These are phyloP conservation scores for Heimioporus punctisporus DNA, from an alignment of 1,284 basidiomycete species.

Conservation along the genomic window DNA sequence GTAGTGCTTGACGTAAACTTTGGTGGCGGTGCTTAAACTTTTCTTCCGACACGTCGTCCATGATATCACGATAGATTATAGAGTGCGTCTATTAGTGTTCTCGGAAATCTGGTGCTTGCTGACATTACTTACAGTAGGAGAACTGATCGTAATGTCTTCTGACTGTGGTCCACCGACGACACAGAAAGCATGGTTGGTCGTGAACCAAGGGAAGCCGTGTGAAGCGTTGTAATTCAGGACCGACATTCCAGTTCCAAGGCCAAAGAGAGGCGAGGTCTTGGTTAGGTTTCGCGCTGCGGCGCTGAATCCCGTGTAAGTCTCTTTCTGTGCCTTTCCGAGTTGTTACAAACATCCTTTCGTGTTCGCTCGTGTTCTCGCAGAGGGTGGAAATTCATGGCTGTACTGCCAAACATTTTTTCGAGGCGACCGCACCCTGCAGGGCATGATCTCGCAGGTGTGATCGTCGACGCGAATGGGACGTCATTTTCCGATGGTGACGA, in stretches of 20 bases:
- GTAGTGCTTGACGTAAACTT: too few species aligned
- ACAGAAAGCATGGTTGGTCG: conserved; percentile 44
- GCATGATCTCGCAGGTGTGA: conserved; percentile 61
- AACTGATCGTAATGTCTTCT: too few species aligned
- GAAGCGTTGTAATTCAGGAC: conserved; percentile 46
- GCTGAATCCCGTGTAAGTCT: conserved; percentile 69
- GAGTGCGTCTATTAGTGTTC: too few species aligned
- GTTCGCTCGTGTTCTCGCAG: conserved; percentile 27
- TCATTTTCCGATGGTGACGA: conserved; percentile 56
- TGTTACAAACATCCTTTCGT: neutral
- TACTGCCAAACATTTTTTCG: conserved; percentile 49
- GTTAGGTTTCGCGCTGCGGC: conserved; percentile 65
- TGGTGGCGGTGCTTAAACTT: too few species aligned
- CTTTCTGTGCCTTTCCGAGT: too few species aligned
- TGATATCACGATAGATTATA: too few species aligned
- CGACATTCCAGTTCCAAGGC: conserved; percentile 47
- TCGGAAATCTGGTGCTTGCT: too few species aligned
- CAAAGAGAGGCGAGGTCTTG: conserved; percentile 41
- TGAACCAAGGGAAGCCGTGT: conserved; percentile 42
- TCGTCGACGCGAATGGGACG: conserved; percentile 55
- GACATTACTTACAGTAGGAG: too few species aligned
- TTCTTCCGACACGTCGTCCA: too few species aligned
- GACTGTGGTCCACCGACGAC: conserved; percentile 26
- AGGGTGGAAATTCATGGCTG: conserved; percentile 59
- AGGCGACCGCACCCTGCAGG: conserved; percentile 56